A percentile compares a stretch with the other conserved stretches of the same genome.
Conservation (phyloP, 805 yeast species). For the Candida boidinii region DNA sequence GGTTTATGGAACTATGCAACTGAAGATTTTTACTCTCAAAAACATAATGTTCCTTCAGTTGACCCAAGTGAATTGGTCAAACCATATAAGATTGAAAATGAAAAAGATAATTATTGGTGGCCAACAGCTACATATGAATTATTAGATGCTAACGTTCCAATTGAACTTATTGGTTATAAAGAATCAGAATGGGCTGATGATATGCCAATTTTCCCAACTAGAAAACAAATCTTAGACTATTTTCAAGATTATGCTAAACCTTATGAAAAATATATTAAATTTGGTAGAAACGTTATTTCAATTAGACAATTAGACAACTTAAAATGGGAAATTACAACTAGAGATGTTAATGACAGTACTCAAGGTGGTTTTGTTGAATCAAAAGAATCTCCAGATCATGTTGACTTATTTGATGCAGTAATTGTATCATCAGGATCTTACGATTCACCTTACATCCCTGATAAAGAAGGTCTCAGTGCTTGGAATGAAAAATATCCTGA, state of each 20-base stretch:
- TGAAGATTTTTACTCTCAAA: slow-evolving; percentile 8
- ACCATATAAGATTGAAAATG: slow-evolving; percentile 4
- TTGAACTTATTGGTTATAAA: slow-evolving; percentile 57
- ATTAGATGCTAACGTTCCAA: slow-evolving; percentile 64
- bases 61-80: slow-evolving; percentile 14
- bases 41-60: slow-evolving; percentile 20
- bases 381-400: slow-evolving; percentile 12
- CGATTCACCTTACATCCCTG: slow-evolving; percentile 53
- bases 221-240: slow-evolving; percentile 52
- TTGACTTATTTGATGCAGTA: slow-evolving; percentile 50
- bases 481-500: slow-evolving; percentile 37
- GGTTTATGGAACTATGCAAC: slow-evolving; percentile 70
- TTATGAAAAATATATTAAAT: slow-evolving; percentile 29
- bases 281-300: slow-evolving; percentile 37
- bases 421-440: slow-evolving; percentile 56
- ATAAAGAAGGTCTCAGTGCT: slow-evolving; percentile 40
- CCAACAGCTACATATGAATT: slow-evolving; percentile 54
- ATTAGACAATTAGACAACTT: slow-evolving; percentile 21
- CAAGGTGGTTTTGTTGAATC: slow-evolving; percentile 19
- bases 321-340: slow-evolving; percentile 37
- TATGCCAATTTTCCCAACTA: slow-evolving; percentile 44
- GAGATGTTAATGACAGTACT: slow-evolving; percentile 23
- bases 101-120: slow-evolving; percentile 24
- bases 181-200: slow-evolving; percentile 39
- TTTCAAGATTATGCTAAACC: slow-evolving; percentile 41